Percentiles rank a stretch among this genome's conserved stretches.
Conservation (phyloP, 164 flowering plant species). For the Nelumbo lutea region DNA sequence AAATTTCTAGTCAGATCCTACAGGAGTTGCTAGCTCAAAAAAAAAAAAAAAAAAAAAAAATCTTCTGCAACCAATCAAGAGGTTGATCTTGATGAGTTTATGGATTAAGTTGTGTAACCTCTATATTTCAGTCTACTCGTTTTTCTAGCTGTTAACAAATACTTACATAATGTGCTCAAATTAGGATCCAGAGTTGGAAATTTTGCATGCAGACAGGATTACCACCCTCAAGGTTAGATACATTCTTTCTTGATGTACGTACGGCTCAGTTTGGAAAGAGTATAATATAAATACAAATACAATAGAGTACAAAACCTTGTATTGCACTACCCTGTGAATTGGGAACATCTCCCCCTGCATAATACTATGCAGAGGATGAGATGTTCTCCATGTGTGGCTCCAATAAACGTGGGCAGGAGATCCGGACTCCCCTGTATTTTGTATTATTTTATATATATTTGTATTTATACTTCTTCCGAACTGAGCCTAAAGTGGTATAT, state of each 20-base stretch:
- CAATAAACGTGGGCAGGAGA: too few species aligned
- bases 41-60: conserved; percentile 17
- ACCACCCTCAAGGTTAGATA: conserved; percentile 77
- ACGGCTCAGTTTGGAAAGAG: too few species aligned
- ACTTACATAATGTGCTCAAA: conserved; percentile 2
- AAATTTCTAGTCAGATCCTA: neutral
- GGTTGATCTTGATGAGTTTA: conserved; percentile 79
- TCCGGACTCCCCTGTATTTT: too few species aligned
- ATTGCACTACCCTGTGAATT: too few species aligned
- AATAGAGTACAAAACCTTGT: too few species aligned
- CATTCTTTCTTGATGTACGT: neutral
- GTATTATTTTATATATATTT: too few species aligned
- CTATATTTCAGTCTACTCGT: neutral
- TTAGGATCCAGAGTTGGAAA: conserved; percentile 97
- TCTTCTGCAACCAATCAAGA: conserved; percentile 53
- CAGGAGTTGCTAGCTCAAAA: conserved; percentile 57
- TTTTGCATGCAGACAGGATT: conserved; percentile 88
- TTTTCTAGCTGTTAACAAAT: neutral
- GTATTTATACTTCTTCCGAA: too few species aligned
- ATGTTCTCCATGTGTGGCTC: too few species aligned
- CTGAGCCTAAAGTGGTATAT: too few species aligned
- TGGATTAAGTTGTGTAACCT: conserved; percentile 55
- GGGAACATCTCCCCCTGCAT: too few species aligned
- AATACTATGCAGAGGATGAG: too few species aligned
- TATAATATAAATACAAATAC: too few species aligned